Percentiles rank a stretch among this genome's conserved stretches.
phyloP scores from a whole-genome alignment of 2,329 filamentous ascomycete species.

The Stagonosporopsis cucurbitacearum region DNA sequence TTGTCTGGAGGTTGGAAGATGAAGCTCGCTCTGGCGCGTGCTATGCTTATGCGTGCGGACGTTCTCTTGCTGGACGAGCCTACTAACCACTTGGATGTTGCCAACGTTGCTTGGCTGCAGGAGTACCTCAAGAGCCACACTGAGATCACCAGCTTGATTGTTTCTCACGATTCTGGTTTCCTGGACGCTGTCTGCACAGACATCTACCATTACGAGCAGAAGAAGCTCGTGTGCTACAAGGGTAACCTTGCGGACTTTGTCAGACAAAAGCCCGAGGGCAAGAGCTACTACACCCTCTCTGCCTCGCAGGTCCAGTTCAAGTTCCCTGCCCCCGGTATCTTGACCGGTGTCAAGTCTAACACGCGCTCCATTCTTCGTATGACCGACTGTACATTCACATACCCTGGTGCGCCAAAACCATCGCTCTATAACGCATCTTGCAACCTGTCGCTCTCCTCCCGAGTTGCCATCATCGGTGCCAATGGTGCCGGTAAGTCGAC shows the following conservation, averaged over 20 bases:
- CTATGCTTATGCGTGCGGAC: slow-evolving; percentile 97
- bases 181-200: slow-evolving; percentile 97
- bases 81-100: slow-evolving; percentile 97
- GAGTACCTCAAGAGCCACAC: slow-evolving; percentile 95
- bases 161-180: slow-evolving; percentile 98
- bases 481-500: slow-evolving; percentile 99
- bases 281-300: slow-evolving; percentile 97
- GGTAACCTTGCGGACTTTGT: slow-evolving; percentile 87
- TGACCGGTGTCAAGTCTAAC: slow-evolving; percentile 92
- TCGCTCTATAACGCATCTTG: slow-evolving; percentile 89
- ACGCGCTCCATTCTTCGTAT: slow-evolving; percentile 96
- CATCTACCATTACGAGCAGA: slow-evolving; percentile 98
- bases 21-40: slow-evolving; percentile 95
- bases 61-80: slow-evolving; percentile 97
- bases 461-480: slow-evolving; percentile 93
- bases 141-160: slow-evolving; percentile 95
- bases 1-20: slow-evolving; percentile 99
- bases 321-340: slow-evolving; percentile 93
- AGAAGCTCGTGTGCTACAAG: slow-evolving; percentile 89
- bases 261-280: slow-evolving; percentile 87
- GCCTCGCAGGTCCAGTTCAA: slow-evolving; percentile 92
- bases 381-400: slow-evolving; percentile 89
- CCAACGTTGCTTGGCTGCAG: slow-evolving; percentile 94
- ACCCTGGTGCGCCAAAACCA: slow-evolving; percentile 86
- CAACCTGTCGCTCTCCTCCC: slow-evolving; percentile 84